Evolutionary conservation across 768 basidiomycete genomes (phyloP).

Genomic region (Lactarius indigo): DNA sequence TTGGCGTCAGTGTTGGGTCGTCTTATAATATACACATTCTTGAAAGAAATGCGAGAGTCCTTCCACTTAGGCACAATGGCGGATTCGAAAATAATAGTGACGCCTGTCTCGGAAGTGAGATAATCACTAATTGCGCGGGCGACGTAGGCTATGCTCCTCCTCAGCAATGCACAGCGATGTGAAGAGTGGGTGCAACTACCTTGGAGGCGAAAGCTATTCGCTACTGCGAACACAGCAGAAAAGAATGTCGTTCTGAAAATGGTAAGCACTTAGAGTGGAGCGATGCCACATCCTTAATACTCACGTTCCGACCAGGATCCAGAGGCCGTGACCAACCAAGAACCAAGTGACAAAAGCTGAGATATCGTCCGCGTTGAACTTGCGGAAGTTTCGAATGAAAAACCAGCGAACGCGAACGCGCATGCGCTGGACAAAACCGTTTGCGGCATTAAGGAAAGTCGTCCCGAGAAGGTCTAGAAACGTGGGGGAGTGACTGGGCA

Average conservation of each 20-base stretch:
- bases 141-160: conserved; percentile 57
- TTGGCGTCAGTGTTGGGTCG: conserved; percentile 42
- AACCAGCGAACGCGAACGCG: conserved; percentile 97
- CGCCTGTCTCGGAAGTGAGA: conserved; percentile 88
- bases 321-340: conserved; percentile 90
- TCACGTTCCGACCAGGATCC: conserved; percentile 93
- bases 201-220: conserved; percentile 85
- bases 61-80: conserved; percentile 99
- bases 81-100: conserved; percentile 93
- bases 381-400: conserved; percentile 89
- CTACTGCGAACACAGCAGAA: conserved; percentile 84
- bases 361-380: conserved; percentile 94
- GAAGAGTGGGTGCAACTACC: conserved; percentile 38
- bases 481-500: conserved; percentile 71
- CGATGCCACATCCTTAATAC: conserved; percentile 30
- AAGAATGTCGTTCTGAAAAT: conserved; percentile 83
- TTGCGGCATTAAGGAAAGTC: conserved; percentile 87
- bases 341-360: conserved; percentile 97
- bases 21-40: conserved; percentile 92
- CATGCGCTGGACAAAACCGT: conserved; percentile 85
- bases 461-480: conserved; percentile 78
- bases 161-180: background rate
- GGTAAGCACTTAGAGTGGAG: background rate
- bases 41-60: conserved; percentile 92
- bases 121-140: conserved; percentile 90